Conservation (phyloP, 106 monocot species). For the Allium fistulosum region DNA sequence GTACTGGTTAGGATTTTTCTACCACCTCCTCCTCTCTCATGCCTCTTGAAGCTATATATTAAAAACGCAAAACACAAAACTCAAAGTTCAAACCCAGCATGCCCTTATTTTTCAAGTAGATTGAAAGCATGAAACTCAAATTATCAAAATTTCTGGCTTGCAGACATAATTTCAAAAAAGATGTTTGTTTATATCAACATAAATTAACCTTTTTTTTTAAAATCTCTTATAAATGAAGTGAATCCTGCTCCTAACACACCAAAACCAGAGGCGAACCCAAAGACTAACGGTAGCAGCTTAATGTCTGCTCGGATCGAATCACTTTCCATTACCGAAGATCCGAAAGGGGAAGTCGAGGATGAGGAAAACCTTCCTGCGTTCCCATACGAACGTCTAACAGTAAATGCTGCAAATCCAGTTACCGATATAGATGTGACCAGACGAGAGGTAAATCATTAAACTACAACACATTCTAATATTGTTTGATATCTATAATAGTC, state of each 20-base stretch:
- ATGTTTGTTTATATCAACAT: not conserved
- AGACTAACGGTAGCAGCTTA: constrained; percentile 18
- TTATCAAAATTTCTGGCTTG: not conserved
- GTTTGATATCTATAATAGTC: not conserved
- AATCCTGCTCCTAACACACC: constrained; percentile 29
- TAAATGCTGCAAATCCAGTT: constrained; percentile 45
- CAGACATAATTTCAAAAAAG: not conserved
- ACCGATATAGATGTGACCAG: constrained; percentile 74
- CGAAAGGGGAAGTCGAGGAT: constrained; percentile 64
- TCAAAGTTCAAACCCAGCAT: too few relatives aligned
- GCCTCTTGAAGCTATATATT: too few relatives aligned
- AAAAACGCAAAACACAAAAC: too few relatives aligned
- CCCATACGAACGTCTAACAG: constrained; percentile 79
- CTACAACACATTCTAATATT: not conserved
- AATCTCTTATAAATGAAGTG: constrained; percentile 19
- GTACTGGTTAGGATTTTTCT: too few relatives aligned
- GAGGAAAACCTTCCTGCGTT: constrained; percentile 66
- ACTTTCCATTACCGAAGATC: constrained; percentile 55
- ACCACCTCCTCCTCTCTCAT: too few relatives aligned
- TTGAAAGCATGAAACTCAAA: not conserved
- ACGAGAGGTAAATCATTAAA: constrained; percentile 37
- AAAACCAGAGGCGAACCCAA: constrained; percentile 30
- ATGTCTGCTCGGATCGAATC: constrained; percentile 38
- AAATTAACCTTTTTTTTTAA: not conserved
- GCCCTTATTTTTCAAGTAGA: too few relatives aligned